Conservation (phyloP, 2,329 filamentous ascomycete genomes). For the Nakataea oryzae region DNA sequence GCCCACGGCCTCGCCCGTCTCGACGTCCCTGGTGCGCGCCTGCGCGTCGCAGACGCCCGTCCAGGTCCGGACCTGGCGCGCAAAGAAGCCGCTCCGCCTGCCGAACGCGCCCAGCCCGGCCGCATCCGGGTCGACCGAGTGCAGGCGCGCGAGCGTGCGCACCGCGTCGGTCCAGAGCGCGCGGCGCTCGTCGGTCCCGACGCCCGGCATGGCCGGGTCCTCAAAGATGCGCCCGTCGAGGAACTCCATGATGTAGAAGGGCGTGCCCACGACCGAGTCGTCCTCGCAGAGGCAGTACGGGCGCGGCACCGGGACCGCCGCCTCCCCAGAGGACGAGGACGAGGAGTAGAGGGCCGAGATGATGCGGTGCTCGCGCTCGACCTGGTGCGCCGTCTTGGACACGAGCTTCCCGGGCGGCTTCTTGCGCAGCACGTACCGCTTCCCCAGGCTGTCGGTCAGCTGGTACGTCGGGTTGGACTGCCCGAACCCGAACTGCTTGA, state of each 20-base stretch:
- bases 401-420: slow-evolving; percentile 93
- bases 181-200: slow-evolving; percentile 54
- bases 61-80: slow-evolving; percentile 78
- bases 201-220: slow-evolving; percentile 70
- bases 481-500: slow-evolving; percentile 97
- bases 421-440: slow-evolving; percentile 83
- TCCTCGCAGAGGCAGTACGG: slow-evolving; percentile 84
- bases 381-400: slow-evolving; percentile 88
- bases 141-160: slow-evolving; percentile 73
- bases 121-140: slow-evolving; percentile 56
- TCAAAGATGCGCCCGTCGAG: slow-evolving; percentile 89
- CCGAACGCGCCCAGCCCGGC: slow-evolving; percentile 68
- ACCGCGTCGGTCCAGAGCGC: slow-evolving; percentile 83
- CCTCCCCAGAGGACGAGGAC: slow-evolving; percentile 22
- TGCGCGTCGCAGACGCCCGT: slow-evolving; percentile 68
- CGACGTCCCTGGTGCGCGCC: slow-evolving; percentile 62
- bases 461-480: slow-evolving; percentile 98
- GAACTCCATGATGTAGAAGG: slow-evolving; percentile 97
- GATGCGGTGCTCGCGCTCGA: slow-evolving; percentile 90
- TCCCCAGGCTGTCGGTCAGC: slow-evolving; percentile 59
- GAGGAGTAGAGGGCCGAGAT: slow-evolving; percentile 63
- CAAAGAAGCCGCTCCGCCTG: slow-evolving; percentile 67
- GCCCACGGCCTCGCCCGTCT: slow-evolving; percentile 67
- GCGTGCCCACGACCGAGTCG: slow-evolving; percentile 65
- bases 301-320: slow-evolving; percentile 77